These are phyloP conservation scores for Fragaria ananassa DNA, from an alignment of 306 rosid genomes.

Conservation along the genomic window DNA sequence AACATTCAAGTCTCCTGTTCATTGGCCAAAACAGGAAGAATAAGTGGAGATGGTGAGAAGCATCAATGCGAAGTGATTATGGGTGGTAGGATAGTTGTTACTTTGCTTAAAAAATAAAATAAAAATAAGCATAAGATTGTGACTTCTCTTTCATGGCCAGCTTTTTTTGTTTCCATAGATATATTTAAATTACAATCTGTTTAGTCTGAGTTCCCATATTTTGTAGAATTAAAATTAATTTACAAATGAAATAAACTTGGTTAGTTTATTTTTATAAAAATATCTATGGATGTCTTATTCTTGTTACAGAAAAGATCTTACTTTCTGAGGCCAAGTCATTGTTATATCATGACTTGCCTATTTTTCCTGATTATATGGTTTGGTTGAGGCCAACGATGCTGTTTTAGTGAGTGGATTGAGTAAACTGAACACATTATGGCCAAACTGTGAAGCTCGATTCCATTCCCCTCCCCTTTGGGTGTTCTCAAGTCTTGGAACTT, in stretches of 20 bases:
- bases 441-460: neutral
- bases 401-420: neutral
- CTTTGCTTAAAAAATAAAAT: constrained; percentile 7
- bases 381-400: neutral
- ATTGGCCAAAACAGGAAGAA: constrained; percentile 26
- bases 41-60: constrained; percentile 29
- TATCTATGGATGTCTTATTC: neutral
- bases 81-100: constrained; percentile 34
- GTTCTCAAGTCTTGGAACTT: neutral
- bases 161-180: constrained; percentile 24
- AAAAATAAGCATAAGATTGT: constrained; percentile 33
- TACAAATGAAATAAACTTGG: neutral
- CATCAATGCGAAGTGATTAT: constrained; percentile 27
- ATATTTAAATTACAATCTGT: constrained; percentile 21
- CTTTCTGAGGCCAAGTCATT: neutral
- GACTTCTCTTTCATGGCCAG: constrained; percentile 27
- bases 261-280: constrained; percentile 4
- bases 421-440: neutral
- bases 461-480: neutral
- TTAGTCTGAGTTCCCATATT: constrained; percentile 21
- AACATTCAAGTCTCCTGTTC: constrained; percentile 20
- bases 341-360: neutral
- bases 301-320: neutral
- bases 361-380: neutral
- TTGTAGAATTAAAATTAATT: constrained; percentile 27